These are phyloP conservation scores for Penicillium ucsense DNA, from an alignment of 495 filamentous ascomycete species.

Conservation along the genomic window DNA sequence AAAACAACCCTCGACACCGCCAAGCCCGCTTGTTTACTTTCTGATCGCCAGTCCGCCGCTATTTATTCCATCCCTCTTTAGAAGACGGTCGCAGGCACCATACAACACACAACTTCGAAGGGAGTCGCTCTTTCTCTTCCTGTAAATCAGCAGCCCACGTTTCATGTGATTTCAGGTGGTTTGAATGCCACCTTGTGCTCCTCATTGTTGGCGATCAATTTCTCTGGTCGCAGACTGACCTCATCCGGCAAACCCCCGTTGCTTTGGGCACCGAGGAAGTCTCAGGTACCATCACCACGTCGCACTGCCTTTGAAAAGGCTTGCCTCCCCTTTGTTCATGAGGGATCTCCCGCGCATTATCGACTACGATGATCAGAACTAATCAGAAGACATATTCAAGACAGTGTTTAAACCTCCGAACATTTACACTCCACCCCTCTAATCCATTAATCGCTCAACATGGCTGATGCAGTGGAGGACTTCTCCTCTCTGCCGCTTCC, in stretches of 20 bases:
- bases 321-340: no score
- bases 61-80: slow-evolving; percentile 13
- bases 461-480: slow-evolving; percentile 64
- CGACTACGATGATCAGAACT: neutral
- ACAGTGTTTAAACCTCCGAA: neutral
- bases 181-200: neutral
- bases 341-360: no score
- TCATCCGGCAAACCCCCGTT: slow-evolving; percentile 3
- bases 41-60: slow-evolving; percentile 14
- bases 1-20: slow-evolving; percentile 19
- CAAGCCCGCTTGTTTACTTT: slow-evolving; percentile 26
- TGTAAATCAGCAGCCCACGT: neutral
- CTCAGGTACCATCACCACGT: slow-evolving; percentile 4
- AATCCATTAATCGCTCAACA: slow-evolving; percentile 11
- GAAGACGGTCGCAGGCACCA: neutral
- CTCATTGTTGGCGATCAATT: neutral
- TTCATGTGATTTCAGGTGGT: neutral
- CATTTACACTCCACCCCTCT: neutral
- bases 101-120: neutral
- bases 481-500: slow-evolving; percentile 71
- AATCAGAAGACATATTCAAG: neutral
- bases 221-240: slow-evolving; percentile 8
- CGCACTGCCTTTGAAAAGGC: neutral
- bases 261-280: slow-evolving; percentile 17
- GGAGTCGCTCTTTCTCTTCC: neutral